phyloP scores from a whole-genome alignment of 176 grass and related monocot genomes.

The Carex scoparia region DNA sequence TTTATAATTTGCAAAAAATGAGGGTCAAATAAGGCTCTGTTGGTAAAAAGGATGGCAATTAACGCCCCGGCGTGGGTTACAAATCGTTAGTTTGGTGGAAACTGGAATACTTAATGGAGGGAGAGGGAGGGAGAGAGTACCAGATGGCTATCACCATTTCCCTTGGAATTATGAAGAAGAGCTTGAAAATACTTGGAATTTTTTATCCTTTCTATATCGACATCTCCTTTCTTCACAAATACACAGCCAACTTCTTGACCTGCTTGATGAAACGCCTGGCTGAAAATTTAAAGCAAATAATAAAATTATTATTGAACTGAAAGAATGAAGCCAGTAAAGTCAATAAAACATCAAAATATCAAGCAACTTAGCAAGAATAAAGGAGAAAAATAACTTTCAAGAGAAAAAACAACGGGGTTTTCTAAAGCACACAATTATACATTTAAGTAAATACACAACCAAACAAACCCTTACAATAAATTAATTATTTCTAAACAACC shows the following conservation, averaged over 20 bases:
- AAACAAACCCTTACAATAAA: too few species aligned
- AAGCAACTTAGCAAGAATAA: not conserved
- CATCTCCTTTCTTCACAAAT: constrained; percentile 53
- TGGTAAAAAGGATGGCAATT: not conserved
- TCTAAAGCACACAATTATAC: too few species aligned
- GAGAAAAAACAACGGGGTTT: not conserved
- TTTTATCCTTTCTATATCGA: constrained; percentile 66
- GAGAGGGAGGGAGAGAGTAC: constrained; percentile 1
- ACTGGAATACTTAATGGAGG: not conserved
- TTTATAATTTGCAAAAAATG: constrained; percentile 11
- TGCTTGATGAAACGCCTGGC: constrained; percentile 68
- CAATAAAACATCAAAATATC: constrained; percentile 23
- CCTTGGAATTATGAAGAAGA: constrained; percentile 47
- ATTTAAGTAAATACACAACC: too few species aligned
- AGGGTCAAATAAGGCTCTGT: not conserved
- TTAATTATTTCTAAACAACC: too few species aligned
- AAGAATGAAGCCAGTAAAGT: not conserved
- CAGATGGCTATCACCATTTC: constrained; percentile 41
- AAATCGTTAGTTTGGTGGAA: not conserved
- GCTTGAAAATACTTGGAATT: constrained; percentile 57
- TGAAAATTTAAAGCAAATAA: constrained; percentile 25
- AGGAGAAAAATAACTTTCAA: not conserved
- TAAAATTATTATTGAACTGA: not conserved
- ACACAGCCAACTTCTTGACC: constrained; percentile 47
- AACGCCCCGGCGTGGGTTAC: too few species aligned